phyloP scores from a whole-genome alignment of 1,139 yeast genomes.

The Keqinozyma sinolaborantium region DNA sequence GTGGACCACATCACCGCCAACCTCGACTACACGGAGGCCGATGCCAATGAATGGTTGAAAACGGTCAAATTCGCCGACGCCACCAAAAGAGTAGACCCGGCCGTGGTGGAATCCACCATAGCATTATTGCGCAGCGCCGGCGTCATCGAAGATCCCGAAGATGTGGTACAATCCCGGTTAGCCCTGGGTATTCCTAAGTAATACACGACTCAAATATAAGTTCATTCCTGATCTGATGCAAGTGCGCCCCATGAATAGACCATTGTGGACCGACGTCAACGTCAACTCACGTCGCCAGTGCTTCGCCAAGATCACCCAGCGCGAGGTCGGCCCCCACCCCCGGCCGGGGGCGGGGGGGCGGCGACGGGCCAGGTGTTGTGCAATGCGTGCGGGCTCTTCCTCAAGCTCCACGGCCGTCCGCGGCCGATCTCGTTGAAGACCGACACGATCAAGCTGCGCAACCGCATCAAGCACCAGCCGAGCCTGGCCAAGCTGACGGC shows the following conservation, averaged over 20 bases:
- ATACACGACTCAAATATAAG: not conserved
- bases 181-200: not conserved
- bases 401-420: slow-evolving; percentile 88
- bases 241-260: slow-evolving; percentile 4
- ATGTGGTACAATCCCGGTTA: not conserved
- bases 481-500: slow-evolving; percentile 25
- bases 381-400: slow-evolving; percentile 91
- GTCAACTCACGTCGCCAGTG: slow-evolving; percentile 3
- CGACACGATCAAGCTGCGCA: slow-evolving; percentile 86
- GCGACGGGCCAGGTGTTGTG: slow-evolving; percentile 94
- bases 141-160: not conserved
- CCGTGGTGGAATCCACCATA: not conserved
- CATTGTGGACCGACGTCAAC: slow-evolving; percentile 7
- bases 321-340: slow-evolving; percentile 3
- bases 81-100: not conserved
- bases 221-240: not conserved
- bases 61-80: slow-evolving; percentile 56
- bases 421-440: slow-evolving; percentile 89
- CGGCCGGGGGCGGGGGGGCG: no score
- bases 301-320: slow-evolving; percentile 5
- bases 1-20: slow-evolving; percentile 59
- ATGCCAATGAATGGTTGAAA: slow-evolving; percentile 75
- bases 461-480: slow-evolving; percentile 60
- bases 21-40: slow-evolving; percentile 73
- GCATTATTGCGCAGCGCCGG: not conserved